Conservation (phyloP, 2,329 filamentous ascomycete species). For the Fusarium robinianum region DNA sequence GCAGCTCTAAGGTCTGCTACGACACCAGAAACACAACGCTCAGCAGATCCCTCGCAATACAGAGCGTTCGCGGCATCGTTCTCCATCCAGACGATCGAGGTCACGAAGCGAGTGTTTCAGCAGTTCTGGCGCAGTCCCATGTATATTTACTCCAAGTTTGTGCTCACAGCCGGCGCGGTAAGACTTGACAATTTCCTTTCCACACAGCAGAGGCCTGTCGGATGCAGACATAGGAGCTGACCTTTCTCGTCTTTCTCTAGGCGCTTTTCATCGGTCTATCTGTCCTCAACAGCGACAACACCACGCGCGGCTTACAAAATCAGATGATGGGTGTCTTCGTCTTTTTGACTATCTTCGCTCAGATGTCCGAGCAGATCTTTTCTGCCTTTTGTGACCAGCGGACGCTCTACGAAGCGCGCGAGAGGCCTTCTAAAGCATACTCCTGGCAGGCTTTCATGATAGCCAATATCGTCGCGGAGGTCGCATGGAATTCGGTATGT, state of each 20-base stretch:
- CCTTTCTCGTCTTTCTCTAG: conserved; percentile 13
- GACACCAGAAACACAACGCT: background rate
- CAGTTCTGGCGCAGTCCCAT: conserved; percentile 53
- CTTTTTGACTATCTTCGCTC: conserved; percentile 70
- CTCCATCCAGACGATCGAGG: conserved; percentile 40
- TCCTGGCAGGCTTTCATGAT: conserved; percentile 68
- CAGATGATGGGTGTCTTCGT: conserved; percentile 75
- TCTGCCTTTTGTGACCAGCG: too few relatives aligned
- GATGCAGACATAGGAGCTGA: too few relatives aligned
- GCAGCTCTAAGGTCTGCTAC: conserved; percentile 9
- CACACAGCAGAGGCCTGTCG: rapidly evolving
- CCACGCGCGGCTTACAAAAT: conserved; percentile 69
- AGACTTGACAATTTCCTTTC: conserved; percentile 30
- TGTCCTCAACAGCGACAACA: conserved; percentile 64
- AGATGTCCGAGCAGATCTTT: conserved; percentile 68
- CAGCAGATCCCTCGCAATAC: conserved; percentile 12
- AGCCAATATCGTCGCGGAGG: conserved; percentile 67
- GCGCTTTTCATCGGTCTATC: conserved; percentile 70
- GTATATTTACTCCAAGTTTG: conserved; percentile 64
- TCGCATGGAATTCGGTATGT: conserved; percentile 58
- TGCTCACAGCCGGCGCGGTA: conserved; percentile 33
- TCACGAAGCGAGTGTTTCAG: conserved; percentile 43
- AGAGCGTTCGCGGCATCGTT: conserved; percentile 41
- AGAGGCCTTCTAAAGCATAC: conserved; percentile 67
- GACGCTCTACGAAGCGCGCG: conserved; percentile 69